phyloP scores from a whole-genome alignment of 768 basidiomycete species.

The Pleurotus giganteus region DNA sequence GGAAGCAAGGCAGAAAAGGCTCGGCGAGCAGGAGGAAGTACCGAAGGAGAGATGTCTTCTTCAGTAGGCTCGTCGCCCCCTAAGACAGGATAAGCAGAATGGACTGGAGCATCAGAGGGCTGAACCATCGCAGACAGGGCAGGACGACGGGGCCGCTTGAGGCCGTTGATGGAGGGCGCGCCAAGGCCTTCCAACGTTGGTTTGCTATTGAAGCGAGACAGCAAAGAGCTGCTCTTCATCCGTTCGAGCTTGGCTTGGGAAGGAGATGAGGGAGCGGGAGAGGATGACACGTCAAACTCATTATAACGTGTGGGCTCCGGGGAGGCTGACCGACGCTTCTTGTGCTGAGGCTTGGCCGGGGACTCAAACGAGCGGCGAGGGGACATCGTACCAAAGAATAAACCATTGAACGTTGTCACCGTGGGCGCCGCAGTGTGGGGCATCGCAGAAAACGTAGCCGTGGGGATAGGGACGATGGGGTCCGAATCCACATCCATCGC shows the following conservation, averaged over 20 bases:
- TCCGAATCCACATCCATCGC: conserved; percentile 75
- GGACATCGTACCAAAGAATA: conserved; percentile 61
- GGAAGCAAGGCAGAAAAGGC: conserved; percentile 75
- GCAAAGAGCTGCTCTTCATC: conserved; percentile 46
- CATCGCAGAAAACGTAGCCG: conserved; percentile 5
- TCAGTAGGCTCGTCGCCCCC: conserved; percentile 22
- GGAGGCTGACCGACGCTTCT: conserved; percentile 62
- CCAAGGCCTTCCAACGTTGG: conserved; percentile 54
- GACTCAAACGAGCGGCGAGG: conserved; percentile 46
- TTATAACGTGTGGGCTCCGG: conserved; percentile 41
- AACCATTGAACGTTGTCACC: conserved; percentile 49
- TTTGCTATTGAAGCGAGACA: conserved; percentile 41
- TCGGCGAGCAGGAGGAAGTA: conserved; percentile 55
- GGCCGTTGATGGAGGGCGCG: conserved; percentile 49
- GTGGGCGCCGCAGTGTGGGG: conserved; percentile 47
- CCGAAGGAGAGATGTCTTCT: conserved; percentile 25
- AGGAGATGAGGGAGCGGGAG: conserved; percentile 53
- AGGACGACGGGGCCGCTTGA: conserved; percentile 65
- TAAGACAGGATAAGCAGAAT: conserved; percentile 43
- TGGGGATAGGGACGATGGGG: background rate
- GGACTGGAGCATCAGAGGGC: conserved; percentile 37
- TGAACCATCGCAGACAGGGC: conserved; percentile 62
- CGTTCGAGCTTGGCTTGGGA: conserved; percentile 47
- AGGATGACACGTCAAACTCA: conserved; percentile 42
- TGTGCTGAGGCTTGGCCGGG: conserved; percentile 36